Conservation (phyloP, 2,329 filamentous ascomycete species). For the Biscogniauxia mediterranea region DNA sequence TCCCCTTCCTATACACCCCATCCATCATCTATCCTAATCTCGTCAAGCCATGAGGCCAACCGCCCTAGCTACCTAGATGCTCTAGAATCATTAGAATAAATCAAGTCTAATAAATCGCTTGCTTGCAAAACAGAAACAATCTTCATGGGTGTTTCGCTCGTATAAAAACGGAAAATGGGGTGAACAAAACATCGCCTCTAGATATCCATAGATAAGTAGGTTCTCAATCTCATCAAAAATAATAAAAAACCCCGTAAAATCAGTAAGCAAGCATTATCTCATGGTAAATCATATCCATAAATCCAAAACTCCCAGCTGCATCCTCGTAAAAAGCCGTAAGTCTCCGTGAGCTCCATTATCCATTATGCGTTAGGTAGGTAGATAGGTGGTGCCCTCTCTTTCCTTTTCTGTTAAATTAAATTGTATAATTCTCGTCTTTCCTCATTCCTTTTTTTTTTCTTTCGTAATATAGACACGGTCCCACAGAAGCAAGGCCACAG, state of each 20-base stretch:
- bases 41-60: too few species aligned
- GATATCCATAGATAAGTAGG: neutral
- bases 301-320: neutral
- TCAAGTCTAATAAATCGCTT: too few species aligned
- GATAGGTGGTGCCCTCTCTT: neutral
- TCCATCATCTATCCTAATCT: too few species aligned
- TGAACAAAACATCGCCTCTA: too few species aligned
- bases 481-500: neutral
- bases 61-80: too few species aligned
- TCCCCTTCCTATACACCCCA: too few species aligned
- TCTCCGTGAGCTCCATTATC: neutral
- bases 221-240: neutral
- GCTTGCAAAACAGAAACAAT: neutral
- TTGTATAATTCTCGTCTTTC: slow-evolving; percentile 13
- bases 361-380: neutral
- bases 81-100: too few species aligned
- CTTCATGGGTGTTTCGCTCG: neutral
- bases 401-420: neutral
- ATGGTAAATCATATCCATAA: neutral
- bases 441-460: neutral
- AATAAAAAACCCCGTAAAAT: neutral
- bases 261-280: neutral
- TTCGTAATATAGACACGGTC: neutral
- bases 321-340: neutral
- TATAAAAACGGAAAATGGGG: neutral